Conservation (phyloP, 2,329 filamentous ascomycete genomes). For the Canariomyces notabilis region DNA sequence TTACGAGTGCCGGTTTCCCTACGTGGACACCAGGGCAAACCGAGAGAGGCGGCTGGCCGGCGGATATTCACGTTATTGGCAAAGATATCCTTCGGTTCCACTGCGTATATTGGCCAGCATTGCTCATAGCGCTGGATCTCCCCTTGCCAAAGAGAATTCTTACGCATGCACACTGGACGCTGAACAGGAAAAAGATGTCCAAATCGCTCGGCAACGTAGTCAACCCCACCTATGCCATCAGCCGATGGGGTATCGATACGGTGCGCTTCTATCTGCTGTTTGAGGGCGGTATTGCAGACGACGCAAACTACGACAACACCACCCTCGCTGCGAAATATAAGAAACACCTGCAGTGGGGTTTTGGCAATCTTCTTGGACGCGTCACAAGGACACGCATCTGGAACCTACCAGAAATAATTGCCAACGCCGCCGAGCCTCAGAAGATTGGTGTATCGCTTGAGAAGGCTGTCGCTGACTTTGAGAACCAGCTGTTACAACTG, state of each 20-base stretch:
- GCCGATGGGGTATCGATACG: conserved; percentile 80
- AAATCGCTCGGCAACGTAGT: conserved; percentile 95
- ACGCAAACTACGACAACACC: conserved; percentile 80
- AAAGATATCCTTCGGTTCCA: conserved; percentile 98
- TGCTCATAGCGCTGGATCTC: conserved; percentile 82
- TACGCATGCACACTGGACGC: conserved; percentile 92
- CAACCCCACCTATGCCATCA: conserved; percentile 85
- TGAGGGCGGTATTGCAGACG: conserved; percentile 69
- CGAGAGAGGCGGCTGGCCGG: conserved; percentile 70
- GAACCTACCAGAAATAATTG: conserved; percentile 58
- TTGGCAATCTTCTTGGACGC: conserved; percentile 77
- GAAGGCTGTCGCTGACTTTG: conserved; percentile 10
- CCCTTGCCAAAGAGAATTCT: conserved; percentile 74
- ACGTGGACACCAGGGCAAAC: conserved; percentile 62
- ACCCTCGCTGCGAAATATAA: conserved; percentile 72
- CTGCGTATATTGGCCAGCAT: conserved; percentile 95
- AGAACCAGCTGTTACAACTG: conserved; percentile 32
- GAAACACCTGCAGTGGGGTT: conserved; percentile 67
- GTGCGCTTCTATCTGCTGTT: conserved; percentile 86
- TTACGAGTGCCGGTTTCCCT: conserved; percentile 83
- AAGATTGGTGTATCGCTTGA: conserved; percentile 14
- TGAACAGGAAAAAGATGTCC: conserved; percentile 90
- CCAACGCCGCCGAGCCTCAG: conserved; percentile 15
- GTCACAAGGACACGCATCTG: conserved; percentile 65
- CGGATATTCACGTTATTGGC: conserved; percentile 85